Evolutionary conservation across 305 asterid species (phyloP), one percentile per base, ranked within the genome.

Genomic region (Fraxinus greggii): DNA sequence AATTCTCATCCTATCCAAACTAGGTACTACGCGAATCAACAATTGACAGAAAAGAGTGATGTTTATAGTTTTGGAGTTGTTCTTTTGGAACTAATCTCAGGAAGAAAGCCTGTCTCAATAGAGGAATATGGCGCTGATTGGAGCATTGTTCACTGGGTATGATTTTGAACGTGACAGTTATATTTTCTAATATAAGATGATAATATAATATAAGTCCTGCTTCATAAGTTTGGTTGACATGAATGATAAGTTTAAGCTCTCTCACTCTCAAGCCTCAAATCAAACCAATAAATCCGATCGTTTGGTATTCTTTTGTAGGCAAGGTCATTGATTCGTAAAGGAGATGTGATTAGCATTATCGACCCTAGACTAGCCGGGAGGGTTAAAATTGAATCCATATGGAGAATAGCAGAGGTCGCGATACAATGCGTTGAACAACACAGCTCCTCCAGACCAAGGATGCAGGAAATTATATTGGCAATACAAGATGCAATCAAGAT

Each of bases 141-240:
- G 99, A 92, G 98, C 95, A 94, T 96, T 76, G 98, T 96, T 84
- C 99, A 96, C 82, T 96, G 99, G 99, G 98, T 95, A 95, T 9
- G 33, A 65, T 28, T 65, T 65, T 24, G 35, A 65, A 28, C 19
- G 1, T 10, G 7, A 13, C n/a, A 65, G 12, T 5, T 26, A 65
- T 13, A 26, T 26, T 65, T 5, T 24, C n/a, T 24, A 24, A 65
- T 3, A 28, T 12, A 7, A 61, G 28, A 21, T 12, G 31, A 23
- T 59, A 19, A 23, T 6, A 23, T 63, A 17, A 48, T 15, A 48
- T 15, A 48, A 15, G 21, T 48, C 59, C 21, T 12, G 26, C 28
- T 4, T 80, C 7, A 21, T 59, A 3, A 80, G 77, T 72, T 48
- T 45, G 72, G 63, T 56, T 45, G 26, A 75, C 29, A 45, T 15